Percentiles rank a stretch among this genome's conserved stretches.
Evolutionary conservation across 2,329 filamentous ascomycete genomes (phyloP).

Genomic region (Aspergillus japonicus): DNA sequence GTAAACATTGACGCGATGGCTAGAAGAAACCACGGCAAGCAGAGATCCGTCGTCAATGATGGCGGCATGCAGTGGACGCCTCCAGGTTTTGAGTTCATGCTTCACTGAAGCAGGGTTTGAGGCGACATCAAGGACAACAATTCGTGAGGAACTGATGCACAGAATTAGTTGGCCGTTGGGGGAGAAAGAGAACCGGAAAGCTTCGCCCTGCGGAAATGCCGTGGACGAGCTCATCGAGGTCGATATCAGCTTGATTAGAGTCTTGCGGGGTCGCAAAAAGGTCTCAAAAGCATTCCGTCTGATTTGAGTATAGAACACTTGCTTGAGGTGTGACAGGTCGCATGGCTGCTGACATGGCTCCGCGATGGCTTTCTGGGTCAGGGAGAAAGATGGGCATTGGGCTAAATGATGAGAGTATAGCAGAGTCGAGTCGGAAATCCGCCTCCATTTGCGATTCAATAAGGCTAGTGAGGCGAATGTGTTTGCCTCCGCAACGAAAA

Average conservation of each 20-base stretch:
- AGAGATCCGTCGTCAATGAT: constrained; percentile 75
- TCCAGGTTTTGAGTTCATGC: constrained; percentile 75
- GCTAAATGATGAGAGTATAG: constrained; percentile 50
- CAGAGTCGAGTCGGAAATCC: constrained; percentile 41
- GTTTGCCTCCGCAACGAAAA: constrained; percentile 48
- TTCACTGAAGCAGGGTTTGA: constrained; percentile 61
- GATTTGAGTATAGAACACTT: constrained; percentile 66
- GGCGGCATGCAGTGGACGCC: constrained; percentile 72
- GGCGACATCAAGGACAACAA: constrained; percentile 72
- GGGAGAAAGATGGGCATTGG: constrained; percentile 43
- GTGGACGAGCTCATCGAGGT: constrained; percentile 82
- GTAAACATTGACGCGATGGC: constrained; percentile 86
- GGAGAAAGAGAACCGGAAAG: constrained; percentile 80
- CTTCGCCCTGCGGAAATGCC: constrained; percentile 74
- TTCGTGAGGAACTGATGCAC: constrained; percentile 80
- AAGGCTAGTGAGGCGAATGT: constrained; percentile 48
- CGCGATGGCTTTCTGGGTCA: constrained; percentile 35
- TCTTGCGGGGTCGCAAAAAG: constrained; percentile 68
- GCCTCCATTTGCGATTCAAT: constrained; percentile 47
- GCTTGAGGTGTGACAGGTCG: constrained; percentile 60
- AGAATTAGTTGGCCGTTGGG: constrained; percentile 71
- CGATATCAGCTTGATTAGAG: constrained; percentile 75
- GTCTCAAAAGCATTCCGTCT: constrained; percentile 76
- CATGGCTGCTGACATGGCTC: constrained; percentile 43
- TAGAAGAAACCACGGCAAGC: constrained; percentile 75